phyloP scores from a whole-genome alignment of 2,329 filamentous ascomycete genomes.

The Neofusicoccum umdonicola region DNA sequence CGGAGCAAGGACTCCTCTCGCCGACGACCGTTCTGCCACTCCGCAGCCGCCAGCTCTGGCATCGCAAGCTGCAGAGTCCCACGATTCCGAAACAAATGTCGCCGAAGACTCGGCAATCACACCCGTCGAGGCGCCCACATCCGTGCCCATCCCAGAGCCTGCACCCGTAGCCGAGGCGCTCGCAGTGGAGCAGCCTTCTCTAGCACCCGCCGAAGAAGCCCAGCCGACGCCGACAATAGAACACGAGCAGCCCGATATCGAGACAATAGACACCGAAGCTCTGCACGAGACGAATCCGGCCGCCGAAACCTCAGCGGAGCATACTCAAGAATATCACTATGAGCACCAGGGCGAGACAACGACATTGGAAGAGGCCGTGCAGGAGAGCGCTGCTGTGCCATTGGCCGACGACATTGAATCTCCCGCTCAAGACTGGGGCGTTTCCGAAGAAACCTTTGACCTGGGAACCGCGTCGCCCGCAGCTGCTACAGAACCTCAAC shows the following conservation, averaged over 20 bases:
- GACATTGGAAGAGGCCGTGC: conserved; percentile 45
- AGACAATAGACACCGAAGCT: conserved; percentile 17
- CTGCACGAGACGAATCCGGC: conserved; percentile 20
- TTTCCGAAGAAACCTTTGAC: conserved; percentile 17
- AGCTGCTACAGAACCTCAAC: neutral
- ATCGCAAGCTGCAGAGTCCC: neutral
- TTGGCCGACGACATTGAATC: conserved; percentile 41
- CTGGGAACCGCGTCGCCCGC: neutral
- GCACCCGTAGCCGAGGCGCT: neutral
- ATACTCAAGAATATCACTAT: conserved; percentile 36
- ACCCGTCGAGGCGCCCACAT: neutral
- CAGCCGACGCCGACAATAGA: conserved; percentile 8
- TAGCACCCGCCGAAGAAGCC: neutral
- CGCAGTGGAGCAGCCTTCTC: neutral
- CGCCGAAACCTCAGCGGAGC: conserved; percentile 21
- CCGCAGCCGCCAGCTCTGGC: neutral
- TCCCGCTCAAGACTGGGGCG: conserved; percentile 26
- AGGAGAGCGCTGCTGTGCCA: conserved; percentile 42
- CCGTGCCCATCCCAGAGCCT: neutral
- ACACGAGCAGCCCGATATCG: conserved; percentile 17
- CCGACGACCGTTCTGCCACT: neutral
- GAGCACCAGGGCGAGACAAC: conserved; percentile 48
- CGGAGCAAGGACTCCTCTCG: neutral
- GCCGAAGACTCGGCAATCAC: neutral
- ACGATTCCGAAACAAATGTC: neutral